A percentile compares a stretch with the other conserved stretches of the same genome.
These are phyloP conservation scores for Colletotrichum zoysiae DNA, from an alignment of 2,329 filamentous ascomycete species.

Conservation along the genomic window DNA sequence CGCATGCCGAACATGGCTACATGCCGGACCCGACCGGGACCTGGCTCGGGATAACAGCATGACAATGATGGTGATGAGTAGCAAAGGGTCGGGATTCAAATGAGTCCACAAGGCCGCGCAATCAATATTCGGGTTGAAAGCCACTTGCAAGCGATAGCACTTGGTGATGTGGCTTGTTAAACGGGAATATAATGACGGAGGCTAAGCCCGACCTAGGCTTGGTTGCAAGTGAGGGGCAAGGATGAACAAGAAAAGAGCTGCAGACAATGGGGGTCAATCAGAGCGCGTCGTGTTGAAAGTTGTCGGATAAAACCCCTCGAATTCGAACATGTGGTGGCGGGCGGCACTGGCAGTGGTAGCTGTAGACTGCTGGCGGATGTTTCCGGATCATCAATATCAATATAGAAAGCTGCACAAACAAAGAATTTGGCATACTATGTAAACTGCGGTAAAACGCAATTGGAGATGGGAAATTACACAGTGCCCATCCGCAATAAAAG, in stretches of 20 bases:
- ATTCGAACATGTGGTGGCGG: background rate
- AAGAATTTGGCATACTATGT: background rate
- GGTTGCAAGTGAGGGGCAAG: background rate
- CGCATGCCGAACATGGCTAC: conserved; percentile 1
- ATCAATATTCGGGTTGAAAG: background rate
- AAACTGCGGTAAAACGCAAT: background rate
- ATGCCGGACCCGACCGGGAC: conserved; percentile 1
- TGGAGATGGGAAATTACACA: background rate
- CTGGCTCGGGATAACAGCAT: conserved; percentile 26
- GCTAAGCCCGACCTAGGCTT: background rate
- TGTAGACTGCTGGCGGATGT: background rate
- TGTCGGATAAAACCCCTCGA: conserved; percentile 21
- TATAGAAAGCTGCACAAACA: background rate
- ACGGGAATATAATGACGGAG: background rate
- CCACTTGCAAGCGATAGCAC: background rate
- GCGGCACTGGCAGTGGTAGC: background rate
- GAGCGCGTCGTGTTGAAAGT: background rate
- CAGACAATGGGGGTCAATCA: background rate
- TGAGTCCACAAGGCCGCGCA: background rate
- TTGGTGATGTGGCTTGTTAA: background rate
- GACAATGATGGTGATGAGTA: background rate
- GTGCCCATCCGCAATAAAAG: background rate
- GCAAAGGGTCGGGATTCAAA: background rate
- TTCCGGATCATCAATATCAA: background rate
- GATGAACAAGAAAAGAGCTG: background rate